Conservation (phyloP, 2,329 filamentous ascomycete genomes). For the Aureobasidium lini region DNA sequence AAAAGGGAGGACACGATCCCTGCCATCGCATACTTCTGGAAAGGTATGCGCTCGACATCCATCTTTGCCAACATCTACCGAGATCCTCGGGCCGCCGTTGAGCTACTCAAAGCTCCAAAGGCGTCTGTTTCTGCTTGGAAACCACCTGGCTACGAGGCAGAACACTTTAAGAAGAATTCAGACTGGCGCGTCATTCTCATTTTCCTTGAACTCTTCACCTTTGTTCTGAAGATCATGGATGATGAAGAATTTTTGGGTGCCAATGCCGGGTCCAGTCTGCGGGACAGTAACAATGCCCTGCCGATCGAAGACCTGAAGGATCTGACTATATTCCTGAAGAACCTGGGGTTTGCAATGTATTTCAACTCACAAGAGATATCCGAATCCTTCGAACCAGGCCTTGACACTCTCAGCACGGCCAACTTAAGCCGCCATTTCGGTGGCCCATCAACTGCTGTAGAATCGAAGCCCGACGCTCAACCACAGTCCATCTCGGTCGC, state of each 20-base stretch:
- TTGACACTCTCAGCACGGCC: constrained; percentile 6
- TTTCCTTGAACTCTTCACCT: constrained; percentile 90
- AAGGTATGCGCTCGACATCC: constrained; percentile 50
- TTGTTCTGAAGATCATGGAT: constrained; percentile 85
- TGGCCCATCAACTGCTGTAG: not conserved
- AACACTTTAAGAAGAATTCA: constrained; percentile 42
- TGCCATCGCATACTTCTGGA: constrained; percentile 80
- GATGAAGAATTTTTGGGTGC: constrained; percentile 74
- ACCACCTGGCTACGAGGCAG: constrained; percentile 25
- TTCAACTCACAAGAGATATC: constrained; percentile 66
- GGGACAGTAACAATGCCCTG: constrained; percentile 59
- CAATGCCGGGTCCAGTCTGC: constrained; percentile 44
- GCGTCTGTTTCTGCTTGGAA: constrained; percentile 19
- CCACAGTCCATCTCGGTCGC: constrained; percentile 41
- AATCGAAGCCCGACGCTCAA: constrained; percentile 23
- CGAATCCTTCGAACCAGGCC: constrained; percentile 6
- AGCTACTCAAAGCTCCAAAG: constrained; percentile 43
- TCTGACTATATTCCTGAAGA: constrained; percentile 79
- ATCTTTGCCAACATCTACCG: constrained; percentile 51
- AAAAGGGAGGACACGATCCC: constrained; percentile 31
- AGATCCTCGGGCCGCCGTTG: constrained; percentile 52
- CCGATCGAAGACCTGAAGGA: constrained; percentile 62
- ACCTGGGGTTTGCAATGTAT: constrained; percentile 80
- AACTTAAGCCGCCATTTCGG: constrained; percentile 23
- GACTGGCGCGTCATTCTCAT: constrained; percentile 87